Conservation (phyloP, 257 asterid genomes). For the Galeopsis tetrahit region DNA sequence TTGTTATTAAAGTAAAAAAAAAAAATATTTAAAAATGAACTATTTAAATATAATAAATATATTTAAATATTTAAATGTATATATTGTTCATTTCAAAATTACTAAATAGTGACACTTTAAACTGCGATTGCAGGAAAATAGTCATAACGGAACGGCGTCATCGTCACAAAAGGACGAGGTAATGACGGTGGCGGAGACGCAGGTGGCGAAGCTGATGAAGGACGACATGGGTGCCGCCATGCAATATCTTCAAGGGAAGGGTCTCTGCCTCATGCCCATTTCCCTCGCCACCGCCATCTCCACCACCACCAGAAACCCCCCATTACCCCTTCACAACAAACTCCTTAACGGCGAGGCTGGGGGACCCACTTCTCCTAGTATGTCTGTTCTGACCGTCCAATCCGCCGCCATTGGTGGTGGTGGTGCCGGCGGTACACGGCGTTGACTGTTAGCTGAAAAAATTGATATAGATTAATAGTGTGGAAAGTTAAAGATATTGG, state of each 20-base stretch:
- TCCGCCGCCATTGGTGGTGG: conserved; percentile 1
- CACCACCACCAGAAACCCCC: conserved; percentile 38
- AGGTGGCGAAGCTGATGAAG: conserved; percentile 87
- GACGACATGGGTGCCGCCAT: conserved; percentile 96
- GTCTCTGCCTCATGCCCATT: conserved; percentile 93
- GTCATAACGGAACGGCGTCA: conserved; percentile 53
- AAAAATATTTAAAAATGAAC: no score
- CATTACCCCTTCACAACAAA: neutral
- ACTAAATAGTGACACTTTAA: no score
- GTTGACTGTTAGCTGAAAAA: neutral
- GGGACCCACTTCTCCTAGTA: neutral
- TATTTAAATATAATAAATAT: no score
- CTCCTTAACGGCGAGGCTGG: neutral
- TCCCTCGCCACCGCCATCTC: conserved; percentile 87
- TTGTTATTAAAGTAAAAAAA: no score
- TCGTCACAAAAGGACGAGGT: conserved; percentile 60
- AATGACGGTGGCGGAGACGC: conserved; percentile 74
- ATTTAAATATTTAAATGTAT: no score
- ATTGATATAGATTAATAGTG: neutral
- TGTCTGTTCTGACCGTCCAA: neutral
- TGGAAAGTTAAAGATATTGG: neutral
- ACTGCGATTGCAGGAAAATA: conserved; percentile 42
- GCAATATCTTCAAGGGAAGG: conserved; percentile 95
- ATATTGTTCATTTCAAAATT: no score
- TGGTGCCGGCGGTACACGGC: neutral